Conservation (phyloP, 2,329 filamentous ascomycete genomes). For the Corynespora cassiicola region DNA sequence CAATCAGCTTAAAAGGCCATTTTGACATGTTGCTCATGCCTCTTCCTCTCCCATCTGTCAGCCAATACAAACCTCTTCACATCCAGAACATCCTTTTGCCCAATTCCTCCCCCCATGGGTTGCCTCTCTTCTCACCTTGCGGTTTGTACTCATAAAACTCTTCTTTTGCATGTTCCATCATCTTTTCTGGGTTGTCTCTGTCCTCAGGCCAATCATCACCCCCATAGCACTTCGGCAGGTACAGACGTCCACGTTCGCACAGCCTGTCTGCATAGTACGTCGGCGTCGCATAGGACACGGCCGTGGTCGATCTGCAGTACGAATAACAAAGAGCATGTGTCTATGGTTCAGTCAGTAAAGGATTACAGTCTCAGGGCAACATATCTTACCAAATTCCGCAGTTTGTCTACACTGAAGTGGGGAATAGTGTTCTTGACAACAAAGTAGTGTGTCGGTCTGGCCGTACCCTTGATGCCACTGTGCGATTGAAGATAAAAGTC, state of each 20-base stretch:
- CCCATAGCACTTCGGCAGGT: neutral
- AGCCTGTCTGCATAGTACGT: neutral
- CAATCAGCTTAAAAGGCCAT: neutral
- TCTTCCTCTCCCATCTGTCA: neutral
- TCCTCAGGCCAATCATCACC: neutral
- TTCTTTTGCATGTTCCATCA: neutral
- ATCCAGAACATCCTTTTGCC: conserved; percentile 15
- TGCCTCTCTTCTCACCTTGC: neutral
- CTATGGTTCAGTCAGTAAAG: no score
- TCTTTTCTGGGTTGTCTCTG: no score
- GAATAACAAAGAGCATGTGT: conserved; percentile 33
- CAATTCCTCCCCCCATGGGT: conserved; percentile 10
- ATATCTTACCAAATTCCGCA: conserved; percentile 26
- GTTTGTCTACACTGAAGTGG: neutral
- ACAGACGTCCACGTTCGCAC: neutral
- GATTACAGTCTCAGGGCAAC: no score
- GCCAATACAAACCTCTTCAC: conserved; percentile 3
- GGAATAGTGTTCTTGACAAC: conserved; percentile 20
- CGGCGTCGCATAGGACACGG: neutral
- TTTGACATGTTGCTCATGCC: neutral
- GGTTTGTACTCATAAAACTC: neutral
- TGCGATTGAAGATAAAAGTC: conserved; percentile 45
- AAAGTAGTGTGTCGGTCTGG: conserved; percentile 35
- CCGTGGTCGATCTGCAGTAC: conserved; percentile 16
- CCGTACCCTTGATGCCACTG: conserved; percentile 31